Percentiles rank a stretch among this genome's conserved stretches.
phyloP scores from a whole-genome alignment of 2,329 filamentous ascomycete species.

The Botrytis byssoidea region DNA sequence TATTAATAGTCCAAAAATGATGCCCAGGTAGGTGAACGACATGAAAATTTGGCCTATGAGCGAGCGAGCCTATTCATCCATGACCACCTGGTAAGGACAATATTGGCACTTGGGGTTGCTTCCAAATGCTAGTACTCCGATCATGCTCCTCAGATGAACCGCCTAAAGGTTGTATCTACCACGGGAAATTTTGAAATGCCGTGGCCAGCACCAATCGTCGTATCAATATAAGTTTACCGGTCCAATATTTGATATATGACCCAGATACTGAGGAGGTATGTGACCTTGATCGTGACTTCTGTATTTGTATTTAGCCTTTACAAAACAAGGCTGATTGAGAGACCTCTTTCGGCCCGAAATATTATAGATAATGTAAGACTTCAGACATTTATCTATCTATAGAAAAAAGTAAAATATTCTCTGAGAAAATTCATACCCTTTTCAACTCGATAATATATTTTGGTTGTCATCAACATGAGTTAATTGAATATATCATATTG shows the following conservation, averaged over 20 bases:
- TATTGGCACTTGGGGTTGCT: background rate
- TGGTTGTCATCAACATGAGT: background rate
- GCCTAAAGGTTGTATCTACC: background rate
- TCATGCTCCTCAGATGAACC: background rate
- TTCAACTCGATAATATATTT: background rate
- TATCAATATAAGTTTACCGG: background rate
- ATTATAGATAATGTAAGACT: slow-evolving; percentile 15
- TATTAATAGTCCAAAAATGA: background rate
- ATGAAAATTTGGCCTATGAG: background rate
- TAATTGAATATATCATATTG: slow-evolving; percentile 27
- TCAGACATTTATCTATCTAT: background rate
- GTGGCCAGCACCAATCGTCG: background rate
- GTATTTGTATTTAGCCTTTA: slow-evolving; percentile 21
- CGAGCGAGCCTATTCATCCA: background rate
- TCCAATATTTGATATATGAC: background rate
- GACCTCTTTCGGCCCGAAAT: slow-evolving; percentile 18
- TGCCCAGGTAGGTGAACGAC: background rate
- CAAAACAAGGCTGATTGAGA: slow-evolving; percentile 22
- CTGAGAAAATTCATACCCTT: background rate
- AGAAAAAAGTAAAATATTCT: background rate
- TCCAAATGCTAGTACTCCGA: background rate
- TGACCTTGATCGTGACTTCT: slow-evolving; percentile 10
- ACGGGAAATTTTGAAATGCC: background rate
- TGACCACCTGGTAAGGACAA: background rate
- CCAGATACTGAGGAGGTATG: background rate